Evolutionary conservation across 768 basidiomycete genomes (phyloP), one percentile per base, ranked within the genome.

Genomic region (Suillus sp.): DNA sequence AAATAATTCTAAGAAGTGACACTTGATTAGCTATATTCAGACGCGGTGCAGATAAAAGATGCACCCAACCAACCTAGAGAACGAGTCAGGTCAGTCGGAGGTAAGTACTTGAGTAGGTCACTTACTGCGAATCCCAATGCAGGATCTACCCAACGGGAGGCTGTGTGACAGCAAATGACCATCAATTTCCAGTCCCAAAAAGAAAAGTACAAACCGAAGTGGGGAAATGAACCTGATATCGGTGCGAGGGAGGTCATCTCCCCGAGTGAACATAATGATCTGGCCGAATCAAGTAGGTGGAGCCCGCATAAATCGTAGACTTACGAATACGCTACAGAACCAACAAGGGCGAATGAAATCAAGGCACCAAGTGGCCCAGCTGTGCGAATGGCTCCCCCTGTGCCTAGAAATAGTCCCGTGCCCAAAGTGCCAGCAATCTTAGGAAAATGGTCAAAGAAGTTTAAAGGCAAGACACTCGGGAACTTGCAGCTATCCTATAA

Each of bases 211-310:
- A 3, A 57, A 84, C 85, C 86, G 71, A 83, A 91, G 74, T 90
- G 88, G 27, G 89, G 89, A 72, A 91, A 92, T 1, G 89, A 87
- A 22, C 91, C 91, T 10, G 91, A 90, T 54, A 91, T 85, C 3
- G 91, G 91, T 1, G 89, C 90, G 75, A 85, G 85, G 7, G 88
- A 85, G 32, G 90, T 89, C 89, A 92, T 89, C 76, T 93, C 91
- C 38, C 86, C 89, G n/a, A 91, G 71, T 7, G 86, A 83, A 67
- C 88, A 88, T 22, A 91, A 74, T 8, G 86, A 84, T 8, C 84
- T 56, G 85, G 60, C 20, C 7, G 37, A 42, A 18, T 50, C 30
- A 11, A 20, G 34, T 32, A 42, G 38, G 34, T 3, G 22, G 18
- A 34, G 9, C 34, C 80, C 79, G 72, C 16, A 79, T 72, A 32